Evolutionary conservation across 73 alveolate species (phyloP).

Genomic region (Stentor roeselii): DNA sequence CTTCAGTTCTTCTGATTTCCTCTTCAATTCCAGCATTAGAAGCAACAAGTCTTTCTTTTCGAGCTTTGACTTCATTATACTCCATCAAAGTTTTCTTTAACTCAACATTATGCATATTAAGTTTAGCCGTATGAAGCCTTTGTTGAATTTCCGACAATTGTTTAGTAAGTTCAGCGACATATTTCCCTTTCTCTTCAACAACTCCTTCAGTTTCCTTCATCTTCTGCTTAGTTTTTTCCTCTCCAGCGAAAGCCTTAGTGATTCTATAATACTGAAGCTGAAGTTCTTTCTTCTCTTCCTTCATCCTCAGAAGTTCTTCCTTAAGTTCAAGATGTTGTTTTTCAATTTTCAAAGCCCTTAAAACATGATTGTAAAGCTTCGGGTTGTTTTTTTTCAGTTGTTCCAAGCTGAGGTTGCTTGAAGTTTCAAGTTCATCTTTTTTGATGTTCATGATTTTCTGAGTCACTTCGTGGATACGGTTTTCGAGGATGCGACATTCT

Average conservation of each 20-base stretch:
- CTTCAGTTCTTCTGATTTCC: not conserved
- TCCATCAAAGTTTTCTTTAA: not conserved
- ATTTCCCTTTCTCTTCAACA: not conserved
- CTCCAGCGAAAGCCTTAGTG: not conserved
- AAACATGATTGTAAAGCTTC: not conserved
- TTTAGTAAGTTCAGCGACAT: not conserved
- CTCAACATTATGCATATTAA: not conserved
- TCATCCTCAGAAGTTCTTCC: not conserved
- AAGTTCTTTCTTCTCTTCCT: not conserved
- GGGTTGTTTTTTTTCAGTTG: not conserved
- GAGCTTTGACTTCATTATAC: slow-evolving; percentile 1
- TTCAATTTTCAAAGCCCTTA: not conserved
- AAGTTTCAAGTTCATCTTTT: not conserved
- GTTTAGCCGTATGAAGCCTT: not conserved
- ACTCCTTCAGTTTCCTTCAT: not conserved
- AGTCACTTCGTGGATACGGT: not conserved
- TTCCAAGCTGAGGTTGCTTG: not conserved
- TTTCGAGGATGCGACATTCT: not conserved
- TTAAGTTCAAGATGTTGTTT: not conserved
- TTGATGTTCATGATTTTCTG: not conserved
- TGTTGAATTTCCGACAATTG: not conserved
- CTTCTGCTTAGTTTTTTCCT: not conserved
- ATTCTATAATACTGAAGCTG: not conserved
- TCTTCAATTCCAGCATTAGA: not conserved
- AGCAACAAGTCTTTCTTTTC: not conserved